phyloP scores from a whole-genome alignment of 805 yeast genomes.

The Hanseniaspora guilliermondii region DNA sequence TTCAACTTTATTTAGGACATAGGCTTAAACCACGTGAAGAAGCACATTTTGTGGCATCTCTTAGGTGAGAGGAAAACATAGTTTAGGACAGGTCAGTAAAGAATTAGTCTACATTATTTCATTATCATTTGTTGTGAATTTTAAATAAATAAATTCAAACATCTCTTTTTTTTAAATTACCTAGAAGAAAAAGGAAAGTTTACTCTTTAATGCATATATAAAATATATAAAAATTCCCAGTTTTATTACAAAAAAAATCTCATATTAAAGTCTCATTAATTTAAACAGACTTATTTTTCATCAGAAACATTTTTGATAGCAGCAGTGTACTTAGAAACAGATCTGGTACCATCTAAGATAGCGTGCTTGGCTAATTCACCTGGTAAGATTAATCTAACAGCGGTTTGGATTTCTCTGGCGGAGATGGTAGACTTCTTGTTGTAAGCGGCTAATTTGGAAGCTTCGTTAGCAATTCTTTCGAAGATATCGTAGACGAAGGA shows the following conservation, averaged over 20 bases:
- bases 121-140: too few species aligned
- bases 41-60: background rate
- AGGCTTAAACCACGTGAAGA: background rate
- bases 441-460: slow-evolving; percentile 96
- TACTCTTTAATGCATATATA: background rate
- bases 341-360: slow-evolving; percentile 96
- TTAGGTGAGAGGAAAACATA: background rate
- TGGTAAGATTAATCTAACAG: slow-evolving; percentile 93
- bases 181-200: slow-evolving; percentile 12
- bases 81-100: too few species aligned
- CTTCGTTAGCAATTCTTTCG: slow-evolving; percentile 96
- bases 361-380: slow-evolving; percentile 99
- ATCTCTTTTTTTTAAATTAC: background rate
- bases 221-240: slow-evolving; percentile 4
- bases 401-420: slow-evolving; percentile 97
- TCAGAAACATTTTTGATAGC: slow-evolving; percentile 20
- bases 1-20: too few species aligned
- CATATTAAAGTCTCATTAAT: background rate
- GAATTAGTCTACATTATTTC: too few species aligned
- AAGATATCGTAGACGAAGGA: slow-evolving; percentile 95
- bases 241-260: slow-evolving; percentile 12
- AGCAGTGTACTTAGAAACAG: slow-evolving; percentile 91
- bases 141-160: background rate
- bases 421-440: slow-evolving; percentile 96
- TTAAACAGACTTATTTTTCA: slow-evolving; percentile 6